Evolutionary conservation across 148 eudicot genomes (phyloP), one percentile per base, ranked within the genome.

Genomic region (Amaranthus palmeri): DNA sequence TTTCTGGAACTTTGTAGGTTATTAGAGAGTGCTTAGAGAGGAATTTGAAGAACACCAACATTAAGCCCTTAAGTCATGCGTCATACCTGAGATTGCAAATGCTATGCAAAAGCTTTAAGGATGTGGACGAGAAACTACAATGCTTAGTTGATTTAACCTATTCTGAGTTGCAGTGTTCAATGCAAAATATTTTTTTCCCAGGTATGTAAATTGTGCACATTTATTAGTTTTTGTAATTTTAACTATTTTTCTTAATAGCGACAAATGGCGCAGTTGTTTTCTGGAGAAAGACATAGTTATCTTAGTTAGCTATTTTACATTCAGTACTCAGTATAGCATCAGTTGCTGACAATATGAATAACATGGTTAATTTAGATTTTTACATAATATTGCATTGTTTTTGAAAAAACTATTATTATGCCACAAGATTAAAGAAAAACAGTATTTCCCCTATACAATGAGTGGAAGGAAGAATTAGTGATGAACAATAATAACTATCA

Each of bases 21-120:
- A 86, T 95, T 65, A 95, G 89, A 83, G 98, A 95, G 82, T 86
- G 82, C 63, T 74, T 95, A 82, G 96, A 89, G 81, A 88, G 97
- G 78, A 85, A 72, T 76, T 80, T 95, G 73, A 92, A 88, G 75
- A 95, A 95, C 80, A 82, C 92, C 76, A 91, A 95, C 73, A 86
- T 95, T 93, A 95, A 91, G 86, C 98, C 98, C 75, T 78, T 91
- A 66, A 86, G 64, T 83, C 97, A 95, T 79, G 82, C 97, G 43
- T 82, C 95, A n/a, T 91, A 93, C 78, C 74, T 86, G 77, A 87
- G 97, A 75, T 85, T 93, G 75, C 97, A 91, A 86, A 76, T 93
- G 75, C 81, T 93, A 53, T 89, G 96, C 72, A 89, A 85, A 79
- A 82, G 84, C 71, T 89, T 91, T 81, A 89, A 92, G 95, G 98